phyloP scores from a whole-genome alignment of 805 yeast genomes.

The Monosporozyma siamensis region DNA sequence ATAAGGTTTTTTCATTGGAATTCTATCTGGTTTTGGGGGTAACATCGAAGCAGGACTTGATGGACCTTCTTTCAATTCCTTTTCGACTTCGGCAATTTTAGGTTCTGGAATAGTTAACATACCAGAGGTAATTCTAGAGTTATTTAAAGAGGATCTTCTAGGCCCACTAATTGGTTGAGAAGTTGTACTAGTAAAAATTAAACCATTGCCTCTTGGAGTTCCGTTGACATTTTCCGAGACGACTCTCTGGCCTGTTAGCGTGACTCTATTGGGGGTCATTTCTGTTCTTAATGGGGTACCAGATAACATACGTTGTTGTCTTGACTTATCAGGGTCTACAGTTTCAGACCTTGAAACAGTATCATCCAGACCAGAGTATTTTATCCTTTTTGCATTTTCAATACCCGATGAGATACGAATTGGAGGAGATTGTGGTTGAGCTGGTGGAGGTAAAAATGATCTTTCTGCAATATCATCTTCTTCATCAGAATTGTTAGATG shows the following conservation, averaged over 20 bases:
- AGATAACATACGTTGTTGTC: conserved; percentile 27
- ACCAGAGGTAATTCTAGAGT: conserved; percentile 35
- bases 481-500: conserved; percentile 25
- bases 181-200: conserved; percentile 9
- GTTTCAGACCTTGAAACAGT: conserved; percentile 32
- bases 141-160: conserved; percentile 10
- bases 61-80: conserved; percentile 32
- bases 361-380: conserved; percentile 26
- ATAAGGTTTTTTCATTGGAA: conserved; percentile 31
- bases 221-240: conserved; percentile 18
- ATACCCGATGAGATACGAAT: conserved; percentile 31
- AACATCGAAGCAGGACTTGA: conserved; percentile 30
- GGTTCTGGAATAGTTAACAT: conserved; percentile 38
- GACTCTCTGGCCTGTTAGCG: conserved; percentile 19
- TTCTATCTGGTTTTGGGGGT: conserved; percentile 27
- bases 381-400: conserved; percentile 26
- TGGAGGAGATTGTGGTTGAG: conserved; percentile 32
- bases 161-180: conserved; percentile 5
- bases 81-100: conserved; percentile 33
- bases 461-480: conserved; percentile 27
- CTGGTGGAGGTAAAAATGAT: conserved; percentile 32
- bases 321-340: conserved; percentile 32
- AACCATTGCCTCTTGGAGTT: conserved; percentile 10
- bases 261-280: conserved; percentile 24
- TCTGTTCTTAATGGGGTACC: conserved; percentile 25